Percentiles rank a stretch among this genome's conserved stretches.
These are phyloP conservation scores for Chaetomidium leptoderma DNA, from an alignment of 495 filamentous ascomycete species.

Conservation along the genomic window DNA sequence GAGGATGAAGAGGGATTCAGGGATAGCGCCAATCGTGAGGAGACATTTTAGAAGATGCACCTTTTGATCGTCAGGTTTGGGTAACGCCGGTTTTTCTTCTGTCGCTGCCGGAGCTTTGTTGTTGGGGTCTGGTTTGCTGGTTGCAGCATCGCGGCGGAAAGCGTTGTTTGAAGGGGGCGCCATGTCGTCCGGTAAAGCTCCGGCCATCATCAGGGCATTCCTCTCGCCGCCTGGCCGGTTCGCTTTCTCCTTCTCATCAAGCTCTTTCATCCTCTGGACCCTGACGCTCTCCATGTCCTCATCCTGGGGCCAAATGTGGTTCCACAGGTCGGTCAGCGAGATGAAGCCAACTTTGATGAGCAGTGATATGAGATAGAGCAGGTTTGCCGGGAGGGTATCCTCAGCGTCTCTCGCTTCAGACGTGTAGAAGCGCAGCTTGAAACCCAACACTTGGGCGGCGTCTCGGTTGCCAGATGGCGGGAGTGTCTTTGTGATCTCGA, in stretches of 20 bases:
- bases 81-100: conserved; percentile 58
- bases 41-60: conserved; percentile 76
- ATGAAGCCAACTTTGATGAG: conserved; percentile 98
- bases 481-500: conserved; percentile 69
- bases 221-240: conserved; percentile 59
- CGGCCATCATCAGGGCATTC: conserved; percentile 90
- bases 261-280: conserved; percentile 64
- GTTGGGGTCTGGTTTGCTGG: conserved; percentile 49
- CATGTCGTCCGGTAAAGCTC: conserved; percentile 77
- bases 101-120: conserved; percentile 46
- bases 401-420: conserved; percentile 60
- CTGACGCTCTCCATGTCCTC: conserved; percentile 70
- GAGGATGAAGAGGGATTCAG: conserved; percentile 88
- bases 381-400: conserved; percentile 78
- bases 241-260: conserved; percentile 68
- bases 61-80: conserved; percentile 87
- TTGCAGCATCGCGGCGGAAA: conserved; percentile 34
- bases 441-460: conserved; percentile 91
- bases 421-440: conserved; percentile 93
- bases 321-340: conserved; percentile 86
- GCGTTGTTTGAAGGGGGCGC: conserved; percentile 19
- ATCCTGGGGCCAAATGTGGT: conserved; percentile 84
- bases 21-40: conserved; percentile 84
- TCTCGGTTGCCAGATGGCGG: conserved; percentile 82
- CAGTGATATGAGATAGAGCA: conserved; percentile 83